A percentile compares a stretch with the other conserved stretches of the same genome.
Evolutionary conservation across 768 basidiomycete species (phyloP).

Genomic region (Gyrodon lividus): DNA sequence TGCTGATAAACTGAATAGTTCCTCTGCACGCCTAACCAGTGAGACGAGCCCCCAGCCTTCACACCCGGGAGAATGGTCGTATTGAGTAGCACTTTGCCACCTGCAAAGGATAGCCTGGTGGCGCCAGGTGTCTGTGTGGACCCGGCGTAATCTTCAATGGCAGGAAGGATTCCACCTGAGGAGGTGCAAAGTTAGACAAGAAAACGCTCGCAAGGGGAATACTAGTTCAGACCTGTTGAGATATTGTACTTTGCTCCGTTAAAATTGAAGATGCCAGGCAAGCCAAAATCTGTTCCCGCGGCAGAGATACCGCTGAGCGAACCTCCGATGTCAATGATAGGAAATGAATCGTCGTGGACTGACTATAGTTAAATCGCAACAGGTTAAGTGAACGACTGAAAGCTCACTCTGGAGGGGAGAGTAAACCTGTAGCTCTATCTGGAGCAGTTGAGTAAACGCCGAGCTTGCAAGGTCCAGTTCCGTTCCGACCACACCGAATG

Average conservation of each 20-base stretch:
- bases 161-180: constrained; percentile 13
- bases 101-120: no score
- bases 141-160: neutral
- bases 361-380: neutral
- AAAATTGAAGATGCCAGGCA: constrained; percentile 10
- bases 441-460: no score
- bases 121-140: neutral
- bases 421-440: no score
- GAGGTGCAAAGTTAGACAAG: neutral
- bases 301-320: constrained; percentile 16
- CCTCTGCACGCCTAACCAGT: neutral
- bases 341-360: constrained; percentile 15
- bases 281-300: constrained; percentile 6
- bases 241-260: constrained; percentile 18
- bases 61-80: no score
- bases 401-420: neutral
- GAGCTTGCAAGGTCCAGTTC: no score
- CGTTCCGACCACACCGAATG: no score
- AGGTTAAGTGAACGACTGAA: neutral
- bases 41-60: neutral
- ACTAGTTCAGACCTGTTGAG: constrained; percentile 15
- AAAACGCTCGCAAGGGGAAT: no score
- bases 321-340: constrained; percentile 11
- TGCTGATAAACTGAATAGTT: constrained; percentile 14
- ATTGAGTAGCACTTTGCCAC: no score